A percentile compares a stretch with the other conserved stretches of the same genome.
These are phyloP conservation scores for Endogone sp. DNA, from an alignment of 192 early-diverging fungal species.

Conservation along the genomic window DNA sequence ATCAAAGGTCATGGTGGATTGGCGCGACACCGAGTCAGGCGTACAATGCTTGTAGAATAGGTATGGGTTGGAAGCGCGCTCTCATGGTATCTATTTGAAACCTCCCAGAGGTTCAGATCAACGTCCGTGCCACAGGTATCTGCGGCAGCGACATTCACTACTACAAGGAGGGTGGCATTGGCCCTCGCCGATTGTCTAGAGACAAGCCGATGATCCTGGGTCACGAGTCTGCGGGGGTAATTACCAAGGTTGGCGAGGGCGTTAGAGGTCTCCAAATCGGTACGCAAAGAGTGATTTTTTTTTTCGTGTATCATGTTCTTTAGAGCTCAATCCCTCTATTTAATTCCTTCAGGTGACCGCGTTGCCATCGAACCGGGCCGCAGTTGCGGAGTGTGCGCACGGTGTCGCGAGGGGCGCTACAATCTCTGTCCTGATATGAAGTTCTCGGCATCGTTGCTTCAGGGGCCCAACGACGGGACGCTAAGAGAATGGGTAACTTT, in stretches of 20 bases:
- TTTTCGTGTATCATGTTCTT: too few species aligned
- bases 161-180: conserved; percentile 17
- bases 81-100: not conserved
- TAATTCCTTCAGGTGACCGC: conserved; percentile 2
- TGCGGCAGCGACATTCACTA: conserved; percentile 27
- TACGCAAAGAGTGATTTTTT: not conserved
- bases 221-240: conserved; percentile 25
- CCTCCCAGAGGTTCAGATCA: conserved; percentile 17
- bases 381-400: conserved; percentile 13
- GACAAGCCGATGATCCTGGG: conserved; percentile 23
- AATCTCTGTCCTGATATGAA: conserved; percentile 25
- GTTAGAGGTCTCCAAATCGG: conserved; percentile 24
- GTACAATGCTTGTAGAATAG: not conserved
- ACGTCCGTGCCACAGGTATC: conserved; percentile 23
- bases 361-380: conserved; percentile 29
- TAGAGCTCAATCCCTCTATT: not conserved
- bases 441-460: conserved; percentile 16
- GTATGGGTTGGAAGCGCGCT: not conserved
- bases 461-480: conserved; percentile 20
- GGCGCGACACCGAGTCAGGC: too few species aligned
- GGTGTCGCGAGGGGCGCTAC: conserved; percentile 15
- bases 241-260: conserved; percentile 17
- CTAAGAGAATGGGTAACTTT: conserved; percentile 15
- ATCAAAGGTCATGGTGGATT: too few species aligned
- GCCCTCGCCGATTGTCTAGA: not conserved